Percentiles rank a stretch among this genome's conserved stretches.
Conservation (phyloP, 495 filamentous ascomycete species). For the Penicillium pulvis region DNA sequence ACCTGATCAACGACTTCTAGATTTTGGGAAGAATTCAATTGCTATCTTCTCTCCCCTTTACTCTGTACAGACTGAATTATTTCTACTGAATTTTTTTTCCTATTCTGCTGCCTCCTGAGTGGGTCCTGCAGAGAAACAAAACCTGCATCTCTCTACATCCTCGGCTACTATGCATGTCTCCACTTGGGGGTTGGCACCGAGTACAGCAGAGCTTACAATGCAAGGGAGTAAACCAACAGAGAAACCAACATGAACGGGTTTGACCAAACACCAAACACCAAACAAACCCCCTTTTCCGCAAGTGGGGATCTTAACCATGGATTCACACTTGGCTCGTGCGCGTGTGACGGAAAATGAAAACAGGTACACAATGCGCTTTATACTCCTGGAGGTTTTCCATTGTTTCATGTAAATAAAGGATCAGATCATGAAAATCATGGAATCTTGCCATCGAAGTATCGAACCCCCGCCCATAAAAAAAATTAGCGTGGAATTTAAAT, state of each 20-base stretch:
- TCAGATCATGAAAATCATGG: background rate
- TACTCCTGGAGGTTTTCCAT: background rate
- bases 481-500: background rate
- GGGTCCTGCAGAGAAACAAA: background rate
- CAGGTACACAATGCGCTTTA: background rate
- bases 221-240: background rate
- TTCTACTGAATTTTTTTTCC: background rate
- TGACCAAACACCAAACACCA: background rate
- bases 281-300: background rate
- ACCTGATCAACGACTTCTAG: background rate
- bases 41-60: background rate
- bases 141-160: background rate
- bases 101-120: background rate
- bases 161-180: slow-evolving; percentile 6
- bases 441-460: background rate
- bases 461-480: background rate
- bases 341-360: background rate
- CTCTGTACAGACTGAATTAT: background rate
- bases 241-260: background rate
- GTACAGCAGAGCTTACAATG: background rate
- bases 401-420: background rate
- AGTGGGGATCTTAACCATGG: background rate
- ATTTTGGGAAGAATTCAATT: background rate
- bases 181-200: background rate
- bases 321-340: background rate